These are phyloP conservation scores for Tetraselmis chui DNA, from an alignment of 139 green algal genomes.

Conservation along the genomic window DNA sequence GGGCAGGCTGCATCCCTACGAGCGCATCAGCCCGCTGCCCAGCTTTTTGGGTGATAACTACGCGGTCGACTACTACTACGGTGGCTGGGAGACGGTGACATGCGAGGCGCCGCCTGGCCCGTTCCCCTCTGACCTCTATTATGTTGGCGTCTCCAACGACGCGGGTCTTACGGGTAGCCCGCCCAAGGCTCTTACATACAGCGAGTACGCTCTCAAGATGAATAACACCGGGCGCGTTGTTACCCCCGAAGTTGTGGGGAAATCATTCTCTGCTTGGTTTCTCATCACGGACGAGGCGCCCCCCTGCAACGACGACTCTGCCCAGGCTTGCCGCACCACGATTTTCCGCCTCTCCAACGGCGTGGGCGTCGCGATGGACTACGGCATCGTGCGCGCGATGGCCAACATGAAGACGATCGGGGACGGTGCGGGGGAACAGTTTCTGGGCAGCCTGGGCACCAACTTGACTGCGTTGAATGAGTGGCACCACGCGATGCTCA, in stretches of 20 bases:
- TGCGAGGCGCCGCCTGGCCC: conserved; percentile 1
- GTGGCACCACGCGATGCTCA: conserved; percentile 17
- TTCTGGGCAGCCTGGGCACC: background rate
- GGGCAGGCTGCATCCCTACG: background rate
- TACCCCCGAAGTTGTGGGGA: background rate
- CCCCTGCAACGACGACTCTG: background rate
- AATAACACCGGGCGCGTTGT: background rate
- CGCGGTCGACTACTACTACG: conserved; percentile 13
- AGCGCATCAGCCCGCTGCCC: background rate
- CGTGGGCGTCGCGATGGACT: conserved; percentile 3
- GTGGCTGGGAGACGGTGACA: conserved; percentile 5
- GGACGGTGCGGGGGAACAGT: background rate
- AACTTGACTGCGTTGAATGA: conserved; percentile 10
- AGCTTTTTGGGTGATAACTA: background rate
- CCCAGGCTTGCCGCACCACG: conserved; percentile 2
- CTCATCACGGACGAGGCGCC: background rate
- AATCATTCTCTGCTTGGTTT: conserved; percentile 8
- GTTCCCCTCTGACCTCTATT: conserved; percentile 9
- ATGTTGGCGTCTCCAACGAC: conserved; percentile 19
- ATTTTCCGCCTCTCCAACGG: conserved; percentile 6
- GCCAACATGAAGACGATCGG: background rate
- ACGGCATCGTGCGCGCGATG: conserved; percentile 6
- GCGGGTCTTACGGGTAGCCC: background rate
- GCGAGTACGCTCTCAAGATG: conserved; percentile 13
- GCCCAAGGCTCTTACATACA: conserved; percentile 13